Evolutionary conservation across 148 eudicot species (phyloP).

Genomic region (Vaccinium vitisidaea): DNA sequence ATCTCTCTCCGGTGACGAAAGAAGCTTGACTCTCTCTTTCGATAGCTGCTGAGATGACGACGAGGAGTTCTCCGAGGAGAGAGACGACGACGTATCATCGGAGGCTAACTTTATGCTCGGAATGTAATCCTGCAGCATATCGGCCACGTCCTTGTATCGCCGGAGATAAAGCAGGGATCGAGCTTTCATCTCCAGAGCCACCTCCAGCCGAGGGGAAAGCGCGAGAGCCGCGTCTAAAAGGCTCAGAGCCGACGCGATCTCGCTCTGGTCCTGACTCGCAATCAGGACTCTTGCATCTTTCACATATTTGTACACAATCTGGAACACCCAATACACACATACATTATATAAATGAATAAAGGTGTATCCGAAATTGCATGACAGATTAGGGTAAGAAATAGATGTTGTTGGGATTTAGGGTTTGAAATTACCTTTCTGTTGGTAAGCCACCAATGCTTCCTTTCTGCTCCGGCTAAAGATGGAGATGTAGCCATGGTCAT

Average conservation of each 20-base stretch:
- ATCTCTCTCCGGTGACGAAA: conserved; percentile 38
- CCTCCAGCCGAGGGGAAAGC: conserved; percentile 63
- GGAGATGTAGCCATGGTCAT: conserved; percentile 51
- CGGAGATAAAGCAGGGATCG: conserved; percentile 61
- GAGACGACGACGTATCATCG: conserved; percentile 52
- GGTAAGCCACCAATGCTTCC: conserved; percentile 93
- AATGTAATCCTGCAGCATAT: conserved; percentile 84
- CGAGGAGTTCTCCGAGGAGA: conserved; percentile 58
- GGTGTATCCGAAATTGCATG: not conserved
- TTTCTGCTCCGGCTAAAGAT: conserved; percentile 43
- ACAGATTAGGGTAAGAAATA: not conserved
- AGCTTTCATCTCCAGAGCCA: conserved; percentile 73
- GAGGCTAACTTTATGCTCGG: conserved; percentile 68
- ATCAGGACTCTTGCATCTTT: conserved; percentile 63
- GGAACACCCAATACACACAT: conserved; percentile 4
- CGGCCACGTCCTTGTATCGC: conserved; percentile 81
- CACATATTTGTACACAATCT: conserved; percentile 80
- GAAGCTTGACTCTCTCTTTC: conserved; percentile 68
- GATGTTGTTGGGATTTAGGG: not conserved
- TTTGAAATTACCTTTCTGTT: conserved; percentile 65
- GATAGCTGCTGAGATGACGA: conserved; percentile 40
- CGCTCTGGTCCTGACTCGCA: conserved; percentile 54
- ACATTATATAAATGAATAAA: no score
- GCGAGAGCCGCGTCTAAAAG: conserved; percentile 68
- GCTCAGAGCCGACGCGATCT: conserved; percentile 60